Conservation (phyloP, 2,329 filamentous ascomycete genomes). For the Aureobasidium lini region DNA sequence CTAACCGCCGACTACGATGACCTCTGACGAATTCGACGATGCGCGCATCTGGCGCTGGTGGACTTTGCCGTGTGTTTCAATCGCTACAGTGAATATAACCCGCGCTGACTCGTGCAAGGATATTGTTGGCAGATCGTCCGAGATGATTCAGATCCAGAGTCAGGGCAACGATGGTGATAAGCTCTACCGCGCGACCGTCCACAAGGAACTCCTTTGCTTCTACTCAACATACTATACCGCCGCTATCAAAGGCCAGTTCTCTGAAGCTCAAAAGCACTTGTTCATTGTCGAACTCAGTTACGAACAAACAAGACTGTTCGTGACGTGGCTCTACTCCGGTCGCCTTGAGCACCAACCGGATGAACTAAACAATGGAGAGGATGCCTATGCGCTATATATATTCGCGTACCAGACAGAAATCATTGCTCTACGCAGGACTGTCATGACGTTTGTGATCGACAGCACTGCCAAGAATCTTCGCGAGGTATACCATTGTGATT, state of each 20-base stretch:
- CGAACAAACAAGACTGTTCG: not conserved
- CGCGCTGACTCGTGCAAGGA: not conserved
- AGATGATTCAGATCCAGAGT: not conserved
- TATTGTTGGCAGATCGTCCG: not conserved
- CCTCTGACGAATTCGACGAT: not conserved
- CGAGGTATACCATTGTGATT: not conserved
- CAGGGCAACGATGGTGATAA: not conserved
- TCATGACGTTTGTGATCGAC: no score
- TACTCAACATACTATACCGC: not conserved
- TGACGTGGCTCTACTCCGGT: not conserved
- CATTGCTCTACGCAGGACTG: not conserved
- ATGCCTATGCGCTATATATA: not conserved
- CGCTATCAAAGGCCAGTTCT: not conserved
- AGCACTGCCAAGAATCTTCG: not conserved
- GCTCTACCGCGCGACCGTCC: not conserved
- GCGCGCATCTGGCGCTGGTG: not conserved
- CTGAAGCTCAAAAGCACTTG: not conserved
- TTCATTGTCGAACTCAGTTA: not conserved
- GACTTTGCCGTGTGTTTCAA: not conserved
- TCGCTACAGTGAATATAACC: not conserved
- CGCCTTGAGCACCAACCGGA: not conserved
- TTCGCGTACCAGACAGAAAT: not conserved
- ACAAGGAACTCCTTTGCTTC: constrained; percentile 3
- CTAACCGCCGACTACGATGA: not conserved
- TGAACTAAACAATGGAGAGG: no score